Base-by-base conservation (phyloP, 2,329 filamentous ascomycete species). In the Dactylonectria estremocensis region DNA sequence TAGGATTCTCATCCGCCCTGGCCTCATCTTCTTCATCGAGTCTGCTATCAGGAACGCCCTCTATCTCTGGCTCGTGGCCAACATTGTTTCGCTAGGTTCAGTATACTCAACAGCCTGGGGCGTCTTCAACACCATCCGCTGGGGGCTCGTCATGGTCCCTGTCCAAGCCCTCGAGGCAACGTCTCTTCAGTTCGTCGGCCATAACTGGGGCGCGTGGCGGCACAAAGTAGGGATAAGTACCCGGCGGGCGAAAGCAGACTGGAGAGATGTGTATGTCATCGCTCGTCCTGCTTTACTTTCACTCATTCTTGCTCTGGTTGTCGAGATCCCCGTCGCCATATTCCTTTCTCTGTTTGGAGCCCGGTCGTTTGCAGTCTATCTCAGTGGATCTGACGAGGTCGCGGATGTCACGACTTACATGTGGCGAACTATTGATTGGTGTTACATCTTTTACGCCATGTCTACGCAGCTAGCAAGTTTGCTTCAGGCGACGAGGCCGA, bases 141-240 rank as follows among this genome's bases (percentile, higher is more conserved):
- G 91, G 91, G 92, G 91, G 0, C 81, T 94, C 1, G 82, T 94
- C 33, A 94, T 94, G 91, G 90, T 93, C 0, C 91, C 91, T 0
- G 89, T 94, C 0, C 87, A 89, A 67, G 86, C 91, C 0, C 81
- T 93, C 0, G 91, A 94, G 77, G 88, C 88, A 2, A 91, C 91
- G 0, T 84, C 89, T 0, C 80, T 92, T 0, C 84, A 89, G 0
- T 93, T 93, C 73, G 83, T 92, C 16, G 90, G 91, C 0, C 91
- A 94, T 70, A 80, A 79, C 1, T 94, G 91, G 91, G 91, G 91
- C 1, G 68, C 77, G 0, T 86, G 82, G 82, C 77, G 83, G n/a
- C 67, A 75, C 7, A 50, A 31, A 0, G 70, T 83, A 3, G 80
- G 79, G 0, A 55, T 74, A 0, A 56, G 57, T 1, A 72, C 57